phyloP scores from a whole-genome alignment of 495 filamentous ascomycete genomes.

The Hyphodiscus hymeniophilus region DNA sequence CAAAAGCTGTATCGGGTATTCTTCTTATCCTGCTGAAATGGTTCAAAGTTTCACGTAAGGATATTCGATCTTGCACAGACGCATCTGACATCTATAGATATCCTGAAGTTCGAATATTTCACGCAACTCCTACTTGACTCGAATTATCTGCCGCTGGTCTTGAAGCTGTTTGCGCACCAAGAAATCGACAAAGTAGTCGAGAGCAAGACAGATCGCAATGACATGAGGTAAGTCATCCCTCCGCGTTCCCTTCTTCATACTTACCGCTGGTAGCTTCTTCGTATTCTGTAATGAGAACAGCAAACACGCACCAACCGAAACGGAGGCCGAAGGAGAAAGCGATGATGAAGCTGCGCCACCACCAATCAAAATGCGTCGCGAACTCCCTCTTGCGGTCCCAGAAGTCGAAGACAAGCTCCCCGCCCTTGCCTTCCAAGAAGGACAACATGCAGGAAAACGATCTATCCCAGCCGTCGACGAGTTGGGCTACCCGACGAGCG shows the following conservation, averaged over 20 bases:
- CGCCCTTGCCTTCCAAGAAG: conserved; percentile 28
- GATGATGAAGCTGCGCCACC: conserved; percentile 76
- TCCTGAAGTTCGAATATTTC: conserved; percentile 93
- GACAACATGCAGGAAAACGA: conserved; percentile 17
- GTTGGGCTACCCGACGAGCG: conserved; percentile 63
- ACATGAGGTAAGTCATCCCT: conserved; percentile 58
- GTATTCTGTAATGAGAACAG: conserved; percentile 58
- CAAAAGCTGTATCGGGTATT: conserved; percentile 83
- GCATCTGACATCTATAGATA: conserved; percentile 49
- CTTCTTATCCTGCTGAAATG: conserved; percentile 84
- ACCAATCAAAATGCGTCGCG: conserved; percentile 49
- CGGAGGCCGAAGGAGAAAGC: conserved; percentile 16
- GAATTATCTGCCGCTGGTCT: conserved; percentile 83
- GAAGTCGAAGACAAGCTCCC: conserved; percentile 22
- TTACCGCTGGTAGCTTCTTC: conserved; percentile 61
- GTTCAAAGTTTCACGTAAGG: conserved; percentile 90
- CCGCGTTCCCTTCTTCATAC: neutral
- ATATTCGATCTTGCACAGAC: neutral
- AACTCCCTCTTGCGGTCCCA: conserved; percentile 8
- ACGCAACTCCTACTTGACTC: conserved; percentile 88
- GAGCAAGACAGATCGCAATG: conserved; percentile 71
- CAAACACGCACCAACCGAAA: conserved; percentile 7
- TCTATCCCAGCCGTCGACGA: conserved; percentile 79
- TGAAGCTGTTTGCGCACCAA: conserved; percentile 89
- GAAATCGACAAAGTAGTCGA: conserved; percentile 86